These are phyloP conservation scores for Paramarasmius palmivorus DNA, from an alignment of 1,284 basidiomycete genomes.

Conservation along the genomic window DNA sequence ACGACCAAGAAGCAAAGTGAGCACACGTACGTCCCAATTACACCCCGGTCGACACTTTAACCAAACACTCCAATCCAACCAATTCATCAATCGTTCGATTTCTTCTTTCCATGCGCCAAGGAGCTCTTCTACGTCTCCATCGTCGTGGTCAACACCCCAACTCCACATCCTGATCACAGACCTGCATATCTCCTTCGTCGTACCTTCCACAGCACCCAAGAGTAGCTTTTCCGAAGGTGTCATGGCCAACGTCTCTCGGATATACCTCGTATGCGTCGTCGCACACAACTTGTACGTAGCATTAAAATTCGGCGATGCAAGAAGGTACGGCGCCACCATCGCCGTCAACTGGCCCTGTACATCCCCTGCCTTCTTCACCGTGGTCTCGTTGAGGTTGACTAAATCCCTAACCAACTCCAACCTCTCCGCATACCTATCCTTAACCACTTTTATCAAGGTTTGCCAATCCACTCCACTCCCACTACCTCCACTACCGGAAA, in stretches of 20 bases:
- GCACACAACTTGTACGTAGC: conserved; percentile 27
- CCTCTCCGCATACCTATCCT: conserved; percentile 43
- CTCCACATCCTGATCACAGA: conserved; percentile 45
- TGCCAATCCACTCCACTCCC: conserved; percentile 45
- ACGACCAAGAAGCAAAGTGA: background rate
- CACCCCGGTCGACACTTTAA: conserved; percentile 14
- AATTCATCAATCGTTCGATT: conserved; percentile 9
- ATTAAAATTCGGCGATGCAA: conserved; percentile 15
- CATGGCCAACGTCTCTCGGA: conserved; percentile 22
- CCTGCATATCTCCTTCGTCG: conserved; percentile 46
- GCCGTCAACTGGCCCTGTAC: conserved; percentile 30
- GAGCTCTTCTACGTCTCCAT: too few species aligned
- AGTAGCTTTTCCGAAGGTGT: conserved; percentile 37
- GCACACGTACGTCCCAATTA: conserved; percentile 6
- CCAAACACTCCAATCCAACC: conserved; percentile 16
- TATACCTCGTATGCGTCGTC: conserved; percentile 32
- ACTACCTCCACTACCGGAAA: background rate
- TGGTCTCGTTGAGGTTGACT: conserved; percentile 32
- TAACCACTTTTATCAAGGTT: conserved; percentile 37
- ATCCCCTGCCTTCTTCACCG: conserved; percentile 13
- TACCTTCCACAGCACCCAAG: conserved; percentile 32
- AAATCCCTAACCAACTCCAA: conserved; percentile 39
- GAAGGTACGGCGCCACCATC: conserved; percentile 38
- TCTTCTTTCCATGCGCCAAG: conserved; percentile 8
- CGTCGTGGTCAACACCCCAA: conserved; percentile 35